Conservation (phyloP, 1,139 yeast genomes). For the Meyerozyma sp. region DNA sequence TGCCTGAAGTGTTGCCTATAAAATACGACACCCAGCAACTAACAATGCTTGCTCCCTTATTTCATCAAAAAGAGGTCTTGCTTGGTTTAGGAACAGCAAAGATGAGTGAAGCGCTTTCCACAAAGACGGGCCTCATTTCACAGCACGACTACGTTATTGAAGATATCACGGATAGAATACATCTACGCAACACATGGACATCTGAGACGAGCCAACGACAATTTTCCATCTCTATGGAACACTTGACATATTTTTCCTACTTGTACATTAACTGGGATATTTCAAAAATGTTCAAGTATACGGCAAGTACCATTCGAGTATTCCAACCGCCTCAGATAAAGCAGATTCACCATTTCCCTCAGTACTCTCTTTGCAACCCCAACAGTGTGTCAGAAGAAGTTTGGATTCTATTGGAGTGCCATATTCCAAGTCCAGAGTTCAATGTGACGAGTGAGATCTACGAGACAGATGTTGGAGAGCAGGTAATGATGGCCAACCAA, state of each 20-base stretch:
- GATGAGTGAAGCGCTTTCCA: constrained; percentile 32
- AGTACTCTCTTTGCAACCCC: constrained; percentile 38
- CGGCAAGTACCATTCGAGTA: constrained; percentile 29
- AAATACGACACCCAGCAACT: constrained; percentile 14
- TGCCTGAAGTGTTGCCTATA: constrained; percentile 55
- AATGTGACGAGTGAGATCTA: constrained; percentile 4
- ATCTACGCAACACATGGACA: constrained; percentile 55
- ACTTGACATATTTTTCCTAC: constrained; percentile 46
- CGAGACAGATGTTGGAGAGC: constrained; percentile 26
- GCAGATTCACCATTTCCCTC: constrained; percentile 38
- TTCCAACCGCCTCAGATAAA: constrained; percentile 11
- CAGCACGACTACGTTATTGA: constrained; percentile 65
- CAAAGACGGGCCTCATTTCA: constrained; percentile 38
- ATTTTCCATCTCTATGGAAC: constrained; percentile 19
- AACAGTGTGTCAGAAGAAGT: constrained; percentile 24
- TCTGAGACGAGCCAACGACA: constrained; percentile 9
- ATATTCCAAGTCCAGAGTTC: constrained; percentile 15
- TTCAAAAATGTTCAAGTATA: constrained; percentile 19
- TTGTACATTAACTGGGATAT: constrained; percentile 71
- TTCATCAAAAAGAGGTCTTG: constrained; percentile 31
- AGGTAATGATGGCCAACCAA: constrained; percentile 23
- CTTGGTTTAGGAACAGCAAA: constrained; percentile 70
- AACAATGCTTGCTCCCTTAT: constrained; percentile 31
- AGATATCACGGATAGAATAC: constrained; percentile 17
- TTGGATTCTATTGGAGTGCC: constrained; percentile 48